phyloP scores from a whole-genome alignment of 2,329 filamentous ascomycete species.

The Trichoderma semiorbis region DNA sequence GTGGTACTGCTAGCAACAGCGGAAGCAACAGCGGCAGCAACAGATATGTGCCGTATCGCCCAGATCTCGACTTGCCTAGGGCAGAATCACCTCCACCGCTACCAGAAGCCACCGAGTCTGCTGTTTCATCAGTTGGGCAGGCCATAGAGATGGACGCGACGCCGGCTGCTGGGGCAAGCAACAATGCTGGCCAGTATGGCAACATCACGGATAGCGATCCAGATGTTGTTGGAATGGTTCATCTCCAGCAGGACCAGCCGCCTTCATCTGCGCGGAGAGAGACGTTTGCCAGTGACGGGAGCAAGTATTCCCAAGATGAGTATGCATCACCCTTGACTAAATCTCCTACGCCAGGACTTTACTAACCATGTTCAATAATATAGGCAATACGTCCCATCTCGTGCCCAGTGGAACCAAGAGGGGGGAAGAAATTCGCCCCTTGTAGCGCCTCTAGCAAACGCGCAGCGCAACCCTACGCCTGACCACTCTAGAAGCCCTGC shows the following conservation, averaged over 20 bases:
- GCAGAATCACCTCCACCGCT: slow-evolving; percentile 64
- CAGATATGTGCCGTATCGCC: slow-evolving; percentile 43
- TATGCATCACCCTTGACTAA: slow-evolving; percentile 38
- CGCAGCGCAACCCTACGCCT: slow-evolving; percentile 28
- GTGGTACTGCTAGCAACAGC: slow-evolving; percentile 29
- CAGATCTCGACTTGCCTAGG: slow-evolving; percentile 49
- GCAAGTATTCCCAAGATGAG: slow-evolving; percentile 72
- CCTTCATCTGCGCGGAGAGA: slow-evolving; percentile 36
- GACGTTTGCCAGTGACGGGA: slow-evolving; percentile 61
- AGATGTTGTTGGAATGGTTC: slow-evolving; percentile 71
- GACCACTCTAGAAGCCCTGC: slow-evolving; percentile 37
- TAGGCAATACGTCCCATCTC: slow-evolving; percentile 53
- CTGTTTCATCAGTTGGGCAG: slow-evolving; percentile 49
- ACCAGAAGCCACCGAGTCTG: slow-evolving; percentile 40
- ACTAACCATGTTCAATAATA: not conserved
- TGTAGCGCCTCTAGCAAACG: slow-evolving; percentile 44
- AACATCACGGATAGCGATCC: slow-evolving; percentile 61
- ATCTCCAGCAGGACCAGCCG: slow-evolving; percentile 57
- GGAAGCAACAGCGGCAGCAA: slow-evolving; percentile 30
- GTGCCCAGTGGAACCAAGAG: slow-evolving; percentile 51
- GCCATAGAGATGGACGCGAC: slow-evolving; percentile 78
- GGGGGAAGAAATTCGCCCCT: slow-evolving; percentile 43
- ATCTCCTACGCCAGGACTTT: not conserved
- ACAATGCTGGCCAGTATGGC: slow-evolving; percentile 43
- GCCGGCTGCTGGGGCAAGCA: slow-evolving; percentile 41